phyloP scores from a whole-genome alignment of 257 asterid species.

The Solanum tarapatanum region DNA sequence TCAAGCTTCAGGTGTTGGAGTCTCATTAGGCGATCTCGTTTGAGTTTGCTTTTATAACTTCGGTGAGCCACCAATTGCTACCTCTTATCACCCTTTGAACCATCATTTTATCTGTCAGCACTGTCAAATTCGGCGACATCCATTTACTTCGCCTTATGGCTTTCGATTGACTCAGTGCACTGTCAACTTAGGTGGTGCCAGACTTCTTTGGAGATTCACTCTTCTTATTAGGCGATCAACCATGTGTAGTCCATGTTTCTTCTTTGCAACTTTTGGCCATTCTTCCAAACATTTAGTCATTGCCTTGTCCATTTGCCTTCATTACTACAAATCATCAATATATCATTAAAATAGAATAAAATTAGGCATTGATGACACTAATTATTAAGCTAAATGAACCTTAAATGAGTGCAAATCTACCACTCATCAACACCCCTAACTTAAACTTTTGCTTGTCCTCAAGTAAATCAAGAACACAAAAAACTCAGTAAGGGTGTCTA shows the following conservation, averaged over 20 bases:
- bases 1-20: too few relatives aligned
- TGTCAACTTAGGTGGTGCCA: not conserved
- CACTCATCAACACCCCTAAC: not conserved
- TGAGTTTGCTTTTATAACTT: too few relatives aligned
- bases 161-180: not conserved
- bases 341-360: not conserved
- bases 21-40: too few relatives aligned
- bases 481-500: not conserved
- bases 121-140: too few relatives aligned
- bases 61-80: too few relatives aligned
- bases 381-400: not conserved
- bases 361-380: not conserved
- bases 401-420: not conserved
- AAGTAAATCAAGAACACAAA: not conserved
- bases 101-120: too few relatives aligned
- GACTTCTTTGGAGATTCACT: not conserved
- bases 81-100: too few relatives aligned
- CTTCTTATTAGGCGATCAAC: not conserved
- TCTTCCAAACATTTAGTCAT: not conserved
- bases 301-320: not conserved
- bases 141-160: not conserved
- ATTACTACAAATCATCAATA: too few relatives aligned
- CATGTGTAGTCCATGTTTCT: not conserved
- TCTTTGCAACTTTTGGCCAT: not conserved
- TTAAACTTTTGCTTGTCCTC: not conserved